Evolutionary conservation across 345 rosid species (phyloP).

Genomic region (Eucalyptus regnans): DNA sequence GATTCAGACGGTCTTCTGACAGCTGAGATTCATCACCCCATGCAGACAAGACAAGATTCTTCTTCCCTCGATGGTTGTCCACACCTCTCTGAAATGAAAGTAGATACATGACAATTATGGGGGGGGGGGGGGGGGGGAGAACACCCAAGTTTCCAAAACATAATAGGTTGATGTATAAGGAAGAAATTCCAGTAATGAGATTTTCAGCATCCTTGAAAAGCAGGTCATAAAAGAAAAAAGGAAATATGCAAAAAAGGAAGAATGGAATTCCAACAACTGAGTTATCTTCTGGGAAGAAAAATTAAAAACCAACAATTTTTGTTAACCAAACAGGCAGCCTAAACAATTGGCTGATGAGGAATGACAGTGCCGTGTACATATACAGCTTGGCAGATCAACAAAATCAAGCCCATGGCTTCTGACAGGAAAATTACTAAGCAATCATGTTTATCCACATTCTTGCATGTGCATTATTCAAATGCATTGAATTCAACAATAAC

Average conservation of each 20-base stretch:
- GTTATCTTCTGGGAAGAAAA: not conserved
- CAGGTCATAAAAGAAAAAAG: not conserved
- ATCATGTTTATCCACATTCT: not conserved
- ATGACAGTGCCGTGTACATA: not conserved
- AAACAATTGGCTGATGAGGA: not conserved
- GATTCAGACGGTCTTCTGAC: constrained; percentile 60
- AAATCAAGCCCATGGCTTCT: not conserved
- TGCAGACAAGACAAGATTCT: constrained; percentile 84
- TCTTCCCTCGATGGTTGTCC: constrained; percentile 70
- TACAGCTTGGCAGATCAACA: not conserved
- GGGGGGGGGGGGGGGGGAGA: no score
- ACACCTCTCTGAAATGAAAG: constrained; percentile 49
- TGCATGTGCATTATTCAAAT: not conserved
- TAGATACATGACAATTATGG: not conserved
- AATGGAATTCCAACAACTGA: not conserved
- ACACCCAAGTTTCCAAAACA: not conserved
- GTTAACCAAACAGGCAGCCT: not conserved
- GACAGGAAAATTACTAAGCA: not conserved
- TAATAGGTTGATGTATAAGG: not conserved
- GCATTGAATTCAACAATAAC: not conserved
- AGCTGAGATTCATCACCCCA: constrained; percentile 90
- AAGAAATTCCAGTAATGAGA: not conserved
- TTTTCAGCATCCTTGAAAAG: not conserved
- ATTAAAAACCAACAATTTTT: not conserved
- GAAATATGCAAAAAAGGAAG: not conserved